Base-by-base conservation (phyloP, 352 stramenopile genomes). In the Phytophthora aleatoria region DNA sequence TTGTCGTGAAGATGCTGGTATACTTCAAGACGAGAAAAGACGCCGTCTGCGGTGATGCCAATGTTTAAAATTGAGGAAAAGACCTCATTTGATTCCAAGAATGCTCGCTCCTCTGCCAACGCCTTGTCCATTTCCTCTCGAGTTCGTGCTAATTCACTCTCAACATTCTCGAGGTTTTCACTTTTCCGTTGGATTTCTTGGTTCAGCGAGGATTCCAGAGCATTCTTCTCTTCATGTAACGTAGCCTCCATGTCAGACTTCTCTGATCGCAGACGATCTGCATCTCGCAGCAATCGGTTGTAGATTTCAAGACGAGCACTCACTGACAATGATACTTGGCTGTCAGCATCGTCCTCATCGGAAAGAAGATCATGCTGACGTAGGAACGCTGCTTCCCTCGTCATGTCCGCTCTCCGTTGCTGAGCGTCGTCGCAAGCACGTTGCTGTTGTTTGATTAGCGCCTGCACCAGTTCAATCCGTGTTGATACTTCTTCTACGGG, bases 281-380 rank as follows among this genome's bases (percentile, higher is more conserved):
- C 27, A 42, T 48, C 45, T 13, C 59, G 11, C 13, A 77, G 16
- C 39, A 81, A 43, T 50, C 42, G 48, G 12, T 57, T 69, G 58
- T 84, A 81, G 13, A 81, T 61, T 10, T 31, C 39, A 12, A 81
- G 24, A 5, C 67, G 73, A 5, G 33, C 45, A n/a, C 28, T 48
- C n/a, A 54, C 48, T 6, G 68, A 60, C 7, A 82, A 42, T 0
- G 31, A 15, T 0, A 33, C 27, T 5, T 49, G 16, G 16, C 35
- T 24, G 1, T 58, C 24, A 13, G 44, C 15, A n/a, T 24, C 35
- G 5, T 24, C 9, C 43, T 26, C 5, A 12, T 45, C 24, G 0
- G 31, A 16, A 0, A 77, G 43, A 12, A 83, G 58, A 4, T 52
- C 50, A n/a, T 62, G 48, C 4, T 69, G 55, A 24, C 42, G 49